phyloP scores from a whole-genome alignment of 192 early-diverging fungal genomes.

The Podila epigama region DNA sequence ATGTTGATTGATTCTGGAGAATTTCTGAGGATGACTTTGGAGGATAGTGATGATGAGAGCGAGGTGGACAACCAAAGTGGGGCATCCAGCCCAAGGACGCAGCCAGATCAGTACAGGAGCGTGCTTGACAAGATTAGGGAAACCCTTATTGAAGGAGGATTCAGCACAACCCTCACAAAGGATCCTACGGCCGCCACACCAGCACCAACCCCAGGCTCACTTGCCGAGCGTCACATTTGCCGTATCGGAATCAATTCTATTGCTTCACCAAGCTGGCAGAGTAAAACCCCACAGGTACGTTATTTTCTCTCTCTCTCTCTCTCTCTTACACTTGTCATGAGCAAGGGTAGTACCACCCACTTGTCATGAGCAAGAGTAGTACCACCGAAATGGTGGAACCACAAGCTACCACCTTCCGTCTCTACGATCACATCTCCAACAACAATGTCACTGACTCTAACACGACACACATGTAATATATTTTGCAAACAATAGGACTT shows the following conservation, averaged over 20 bases:
- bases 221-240: conserved; percentile 67
- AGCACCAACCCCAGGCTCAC: conserved; percentile 31
- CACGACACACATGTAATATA: no score
- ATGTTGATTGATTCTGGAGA: conserved; percentile 55
- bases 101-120: conserved; percentile 50
- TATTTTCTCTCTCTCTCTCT: not conserved
- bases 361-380: no score
- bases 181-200: conserved; percentile 28
- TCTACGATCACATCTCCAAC: no score
- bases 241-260: conserved; percentile 85
- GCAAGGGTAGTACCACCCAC: no score
- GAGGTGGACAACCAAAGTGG: not conserved
- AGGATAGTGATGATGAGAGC: conserved; percentile 22
- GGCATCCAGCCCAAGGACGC: not conserved
- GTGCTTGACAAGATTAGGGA: conserved; percentile 59
- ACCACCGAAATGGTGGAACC: no score
- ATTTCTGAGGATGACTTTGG: conserved; percentile 19
- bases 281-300: conserved; percentile 60
- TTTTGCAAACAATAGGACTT: no score
- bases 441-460: no score
- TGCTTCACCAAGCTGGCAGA: conserved; percentile 82
- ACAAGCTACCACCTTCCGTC: no score
- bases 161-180: conserved; percentile 58
- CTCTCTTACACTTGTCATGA: not conserved
- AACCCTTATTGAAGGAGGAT: conserved; percentile 71